A percentile compares a stretch with the other conserved stretches of the same genome.
Conservation (phyloP, 1,139 yeast species). For the Yamadazyma atmosphaerica region DNA sequence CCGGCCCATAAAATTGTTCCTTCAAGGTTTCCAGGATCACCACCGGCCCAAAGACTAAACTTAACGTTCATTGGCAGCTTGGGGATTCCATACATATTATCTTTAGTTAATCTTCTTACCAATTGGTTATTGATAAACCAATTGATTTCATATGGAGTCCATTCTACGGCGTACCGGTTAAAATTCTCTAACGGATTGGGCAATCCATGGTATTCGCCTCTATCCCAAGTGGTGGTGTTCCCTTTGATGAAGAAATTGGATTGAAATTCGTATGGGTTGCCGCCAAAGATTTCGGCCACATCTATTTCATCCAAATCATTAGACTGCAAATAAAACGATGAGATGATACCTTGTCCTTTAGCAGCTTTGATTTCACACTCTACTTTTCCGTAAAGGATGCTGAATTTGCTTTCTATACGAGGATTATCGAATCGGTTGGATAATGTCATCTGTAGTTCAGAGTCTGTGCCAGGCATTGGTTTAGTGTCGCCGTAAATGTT, state of each 20-base stretch:
- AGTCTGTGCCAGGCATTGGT: background rate
- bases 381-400: conserved; percentile 42
- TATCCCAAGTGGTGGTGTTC: conserved; percentile 38
- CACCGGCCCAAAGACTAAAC: conserved; percentile 46
- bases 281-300: conserved; percentile 45
- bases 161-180: conserved; percentile 35
- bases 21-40: conserved; percentile 31
- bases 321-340: conserved; percentile 46
- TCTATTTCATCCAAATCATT: conserved; percentile 52
- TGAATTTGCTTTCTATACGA: conserved; percentile 33
- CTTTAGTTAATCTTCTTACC: conserved; percentile 23
- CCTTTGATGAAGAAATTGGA: conserved; percentile 50
- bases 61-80: conserved; percentile 39
- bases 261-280: conserved; percentile 33
- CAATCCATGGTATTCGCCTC: conserved; percentile 36
- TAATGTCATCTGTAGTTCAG: conserved; percentile 19
- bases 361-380: conserved; percentile 42
- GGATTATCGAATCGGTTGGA: conserved; percentile 40
- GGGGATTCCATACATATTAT: conserved; percentile 33
- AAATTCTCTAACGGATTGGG: conserved; percentile 24
- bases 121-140: conserved; percentile 34
- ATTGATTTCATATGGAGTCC: conserved; percentile 34
- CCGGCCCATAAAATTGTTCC: conserved; percentile 49
- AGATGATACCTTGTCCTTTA: conserved; percentile 42
- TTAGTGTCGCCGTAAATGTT: background rate